These are phyloP conservation scores for Citropsis articulata DNA, from an alignment of 345 rosid genomes.

Conservation along the genomic window DNA sequence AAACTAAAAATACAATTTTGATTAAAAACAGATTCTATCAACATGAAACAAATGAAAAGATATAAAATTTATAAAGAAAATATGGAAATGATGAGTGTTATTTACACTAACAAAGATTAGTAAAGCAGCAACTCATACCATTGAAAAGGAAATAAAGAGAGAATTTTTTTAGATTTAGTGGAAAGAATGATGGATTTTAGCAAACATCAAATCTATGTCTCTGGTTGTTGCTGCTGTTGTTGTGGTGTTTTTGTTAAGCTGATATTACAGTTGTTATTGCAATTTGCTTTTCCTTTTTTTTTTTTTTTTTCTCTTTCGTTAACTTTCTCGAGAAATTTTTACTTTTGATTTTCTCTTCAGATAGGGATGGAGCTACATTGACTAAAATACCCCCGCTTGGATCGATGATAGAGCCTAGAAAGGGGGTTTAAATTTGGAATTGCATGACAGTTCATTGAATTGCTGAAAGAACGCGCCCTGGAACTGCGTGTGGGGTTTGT, in stretches of 20 bases:
- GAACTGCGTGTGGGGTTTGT: constrained; percentile 8
- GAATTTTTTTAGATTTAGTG: constrained; percentile 3
- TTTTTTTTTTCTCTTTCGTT: background rate
- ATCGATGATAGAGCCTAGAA: background rate
- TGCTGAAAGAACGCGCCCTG: constrained; percentile 8
- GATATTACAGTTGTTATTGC: constrained; percentile 10
- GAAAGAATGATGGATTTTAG: constrained; percentile 5
- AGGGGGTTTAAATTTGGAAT: constrained; percentile 14
- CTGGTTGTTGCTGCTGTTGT: constrained; percentile 7
- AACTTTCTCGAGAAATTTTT: constrained; percentile 20
- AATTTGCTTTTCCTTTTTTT: background rate
- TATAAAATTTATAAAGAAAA: background rate
- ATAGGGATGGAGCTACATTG: constrained; percentile 7
- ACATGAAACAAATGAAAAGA: background rate
- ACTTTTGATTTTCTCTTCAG: constrained; percentile 13
- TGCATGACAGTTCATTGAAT: background rate
- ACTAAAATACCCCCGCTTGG: constrained; percentile 1
- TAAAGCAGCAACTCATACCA: constrained; percentile 19
- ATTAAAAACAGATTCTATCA: background rate
- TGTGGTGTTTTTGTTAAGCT: constrained; percentile 7
- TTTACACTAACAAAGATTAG: constrained; percentile 25
- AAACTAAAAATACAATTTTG: background rate
- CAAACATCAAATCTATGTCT: constrained; percentile 12
- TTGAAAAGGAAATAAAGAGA: constrained; percentile 5
- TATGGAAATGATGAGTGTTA: background rate